Evolutionary conservation across 805 yeast species (phyloP).

Genomic region (Jamesozyma jinghongensis): DNA sequence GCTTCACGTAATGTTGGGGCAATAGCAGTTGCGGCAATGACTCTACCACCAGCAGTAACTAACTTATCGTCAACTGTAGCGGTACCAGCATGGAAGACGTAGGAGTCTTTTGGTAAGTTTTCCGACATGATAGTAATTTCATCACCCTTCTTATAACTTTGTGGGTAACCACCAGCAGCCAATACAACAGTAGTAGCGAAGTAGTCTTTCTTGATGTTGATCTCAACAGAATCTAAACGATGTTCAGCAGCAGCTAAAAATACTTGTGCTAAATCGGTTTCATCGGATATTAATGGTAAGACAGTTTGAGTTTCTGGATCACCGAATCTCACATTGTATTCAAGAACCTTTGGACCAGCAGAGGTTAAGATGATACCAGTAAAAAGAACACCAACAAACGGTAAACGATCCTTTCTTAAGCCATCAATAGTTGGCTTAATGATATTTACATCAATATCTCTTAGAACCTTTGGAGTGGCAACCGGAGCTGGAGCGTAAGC

Average conservation of each 20-base stretch:
- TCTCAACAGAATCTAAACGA: constrained; percentile 73
- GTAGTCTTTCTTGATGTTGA: constrained; percentile 43
- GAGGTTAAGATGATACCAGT: constrained; percentile 89
- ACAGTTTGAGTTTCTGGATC: constrained; percentile 99
- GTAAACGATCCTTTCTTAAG: constrained; percentile 90
- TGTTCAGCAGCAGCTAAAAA: constrained; percentile 92
- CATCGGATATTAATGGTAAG: constrained; percentile 69
- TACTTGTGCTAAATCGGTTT: constrained; percentile 88
- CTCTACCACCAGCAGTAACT: constrained; percentile 93
- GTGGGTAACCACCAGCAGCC: constrained; percentile 98
- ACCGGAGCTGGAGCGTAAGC: constrained; percentile 98
- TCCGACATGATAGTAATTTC: constrained; percentile 47
- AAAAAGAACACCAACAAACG: constrained; percentile 91
- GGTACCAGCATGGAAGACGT: constrained; percentile 97
- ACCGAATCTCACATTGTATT: constrained; percentile 96
- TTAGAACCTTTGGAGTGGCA: constrained; percentile 67
- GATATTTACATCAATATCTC: constrained; percentile 61
- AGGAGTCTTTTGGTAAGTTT: constrained; percentile 36
- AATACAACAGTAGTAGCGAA: constrained; percentile 88
- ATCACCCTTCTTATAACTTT: constrained; percentile 76
- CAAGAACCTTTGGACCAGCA: constrained; percentile 89
- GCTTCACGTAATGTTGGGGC: constrained; percentile 70
- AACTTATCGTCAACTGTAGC: constrained; percentile 42
- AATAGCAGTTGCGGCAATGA: constrained; percentile 85
- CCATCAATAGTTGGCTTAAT: constrained; percentile 91